A percentile compares a stretch with the other conserved stretches of the same genome.
These are phyloP conservation scores for Candida hungchunana DNA, from an alignment of 805 yeast species.

Conservation along the genomic window DNA sequence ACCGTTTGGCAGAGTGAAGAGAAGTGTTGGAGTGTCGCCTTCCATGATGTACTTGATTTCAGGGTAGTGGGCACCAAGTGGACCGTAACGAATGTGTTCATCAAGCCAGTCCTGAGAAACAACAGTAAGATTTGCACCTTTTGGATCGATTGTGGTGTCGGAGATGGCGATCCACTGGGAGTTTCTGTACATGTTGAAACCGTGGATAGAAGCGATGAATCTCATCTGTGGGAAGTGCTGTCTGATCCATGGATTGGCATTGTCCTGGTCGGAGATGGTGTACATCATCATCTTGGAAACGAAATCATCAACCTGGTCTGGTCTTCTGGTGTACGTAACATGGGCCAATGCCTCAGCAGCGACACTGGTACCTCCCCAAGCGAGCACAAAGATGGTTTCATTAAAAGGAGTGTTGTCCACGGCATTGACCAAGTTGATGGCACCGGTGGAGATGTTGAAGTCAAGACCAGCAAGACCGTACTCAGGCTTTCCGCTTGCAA, in stretches of 20 bases:
- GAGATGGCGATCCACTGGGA: constrained; percentile 31
- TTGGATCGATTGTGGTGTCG: constrained; percentile 24
- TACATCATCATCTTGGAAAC: constrained; percentile 23
- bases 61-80: constrained; percentile 28
- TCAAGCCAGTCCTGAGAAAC: constrained; percentile 27
- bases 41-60: constrained; percentile 27
- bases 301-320: constrained; percentile 15
- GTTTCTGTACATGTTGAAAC: constrained; percentile 28
- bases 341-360: constrained; percentile 29
- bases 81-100: constrained; percentile 26
- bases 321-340: constrained; percentile 17
- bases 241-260: constrained; percentile 32
- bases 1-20: constrained; percentile 30
- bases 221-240: constrained; percentile 24
- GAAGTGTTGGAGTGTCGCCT: constrained; percentile 30
- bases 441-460: constrained; percentile 24
- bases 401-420: constrained; percentile 18
- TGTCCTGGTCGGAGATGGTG: constrained; percentile 32
- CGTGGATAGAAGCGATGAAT: constrained; percentile 28
- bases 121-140: constrained; percentile 26
- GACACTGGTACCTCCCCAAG: constrained; percentile 32
- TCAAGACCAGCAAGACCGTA: constrained; percentile 26
- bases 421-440: constrained; percentile 22
- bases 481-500: constrained; percentile 22
- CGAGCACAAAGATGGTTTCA: constrained; percentile 22